Base-by-base conservation (phyloP, 2,329 filamentous ascomycete genomes). In the Hyphodiscus sp. region DNA sequence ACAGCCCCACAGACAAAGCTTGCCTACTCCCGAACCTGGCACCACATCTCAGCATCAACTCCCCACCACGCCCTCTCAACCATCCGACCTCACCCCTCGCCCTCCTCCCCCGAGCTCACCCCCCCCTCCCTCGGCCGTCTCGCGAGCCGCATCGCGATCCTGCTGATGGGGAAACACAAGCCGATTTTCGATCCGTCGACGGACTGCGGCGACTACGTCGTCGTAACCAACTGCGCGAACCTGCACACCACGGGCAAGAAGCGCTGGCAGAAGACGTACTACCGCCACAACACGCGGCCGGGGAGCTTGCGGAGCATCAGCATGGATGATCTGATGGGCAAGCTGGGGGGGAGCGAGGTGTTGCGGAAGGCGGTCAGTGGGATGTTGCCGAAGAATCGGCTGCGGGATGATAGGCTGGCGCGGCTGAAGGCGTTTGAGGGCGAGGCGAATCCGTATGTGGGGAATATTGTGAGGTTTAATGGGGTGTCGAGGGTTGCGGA, bases 161-260 rank as follows among this genome's bases (percentile, higher is more conserved):
- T 89, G 56, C 83, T 96, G 50, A 96, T 97, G 91, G 94, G 94
- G 74, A 99, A 99, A 79, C 87, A 99, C 80, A 99, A 99, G 76
- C 94, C 94, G 20, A 96, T 94, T 71, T 99, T 85, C 76, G 89
- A 97, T 74, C 94, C 94, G 1, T 96, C 91, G 20, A 96, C 91
- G 57, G 94, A 99, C 78, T 97, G 94, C 79, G 94, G 94, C 64
- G 94, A 99, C 82, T 99, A 99, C 72, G 91, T 99, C 13, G 92
- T 99, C 1, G 91, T 94, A 49, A 89, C 89, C 41, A 86, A 91
- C 70, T 97, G 94, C 76, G 81, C 87, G 42, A 85, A 92, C 47
- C 78, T 99, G 48, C 85, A 91, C 74, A 86, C 85, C 1, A 97
- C 94, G 8, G 94, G 94, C 62, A 88, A 89, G 70, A 99, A 99